Percentiles rank a stretch among this genome's conserved stretches.
Evolutionary conservation across 495 filamentous ascomycete species (phyloP).

Genomic region (Lentithecium fluviatile): DNA sequence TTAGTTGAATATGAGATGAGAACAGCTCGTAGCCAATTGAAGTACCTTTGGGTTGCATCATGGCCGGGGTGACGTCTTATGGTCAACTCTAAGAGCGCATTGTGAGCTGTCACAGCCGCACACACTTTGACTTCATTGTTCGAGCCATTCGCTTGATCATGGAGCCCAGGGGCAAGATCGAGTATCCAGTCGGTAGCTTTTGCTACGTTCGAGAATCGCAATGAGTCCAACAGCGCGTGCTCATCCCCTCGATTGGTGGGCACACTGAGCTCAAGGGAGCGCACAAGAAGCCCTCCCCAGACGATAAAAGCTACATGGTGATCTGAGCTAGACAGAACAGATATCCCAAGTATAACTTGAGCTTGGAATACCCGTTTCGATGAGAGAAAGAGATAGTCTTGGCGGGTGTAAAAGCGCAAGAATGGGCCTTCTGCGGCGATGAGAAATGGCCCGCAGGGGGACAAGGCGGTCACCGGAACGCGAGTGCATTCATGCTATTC

Average conservation of each 20-base stretch:
- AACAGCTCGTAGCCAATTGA: no score
- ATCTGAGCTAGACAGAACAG: conserved; percentile 36
- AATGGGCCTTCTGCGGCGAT: conserved; percentile 74
- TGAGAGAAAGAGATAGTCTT: conserved; percentile 41
- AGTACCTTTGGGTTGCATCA: conserved; percentile 13
- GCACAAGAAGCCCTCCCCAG: conserved; percentile 40
- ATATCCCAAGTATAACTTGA: conserved; percentile 71
- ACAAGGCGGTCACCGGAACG: conserved; percentile 59
- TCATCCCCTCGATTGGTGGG: no score
- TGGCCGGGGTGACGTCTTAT: neutral
- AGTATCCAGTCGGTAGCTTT: conserved; percentile 78
- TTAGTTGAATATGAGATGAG: neutral
- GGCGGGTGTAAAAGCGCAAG: conserved; percentile 59
- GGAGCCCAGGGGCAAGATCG: conserved; percentile 58
- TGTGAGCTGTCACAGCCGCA: conserved; percentile 78
- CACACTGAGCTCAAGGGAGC: conserved; percentile 28
- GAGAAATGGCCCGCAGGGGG: conserved; percentile 49
- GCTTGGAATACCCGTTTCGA: conserved; percentile 54
- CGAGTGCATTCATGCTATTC: conserved; percentile 37
- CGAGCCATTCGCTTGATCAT: conserved; percentile 23
- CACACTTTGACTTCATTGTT: conserved; percentile 21
- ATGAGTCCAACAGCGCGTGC: neutral
- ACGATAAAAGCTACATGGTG: conserved; percentile 24
- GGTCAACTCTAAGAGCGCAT: conserved; percentile 56
- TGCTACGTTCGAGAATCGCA: conserved; percentile 11